Base-by-base conservation (phyloP, 805 yeast species). In the Isabelozyma gotoi region DNA sequence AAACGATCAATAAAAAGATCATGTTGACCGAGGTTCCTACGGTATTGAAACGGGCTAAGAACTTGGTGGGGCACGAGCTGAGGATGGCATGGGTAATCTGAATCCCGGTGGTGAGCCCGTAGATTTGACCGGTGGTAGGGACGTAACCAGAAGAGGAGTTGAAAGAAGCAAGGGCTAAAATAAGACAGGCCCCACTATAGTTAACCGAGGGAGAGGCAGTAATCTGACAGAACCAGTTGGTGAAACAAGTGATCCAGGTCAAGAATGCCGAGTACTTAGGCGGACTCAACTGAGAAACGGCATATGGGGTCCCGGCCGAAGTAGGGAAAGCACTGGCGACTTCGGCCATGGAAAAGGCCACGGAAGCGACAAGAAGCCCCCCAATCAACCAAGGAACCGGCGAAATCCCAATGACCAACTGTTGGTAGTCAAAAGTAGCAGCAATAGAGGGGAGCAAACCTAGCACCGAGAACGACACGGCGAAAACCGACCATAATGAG, bases 231-330 rank as follows among this genome's bases (percentile, higher is more conserved):
- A 82, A 55, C 79, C 82, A 82, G 64, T 82, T 82, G 19, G 81
- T 68, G 78, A 84, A 82, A 44, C 85, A 82, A 7, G 81, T 78
- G 39, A 75, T 55, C 85, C 85, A 82, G 5, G 87, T 77, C 40
- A 78, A 64, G 18, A 78, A 59, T 0, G 85, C 78, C 14, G 76
- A 76, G 59, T 55, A 65, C 50, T 67, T 68, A 17, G 76, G 77
- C 11, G 87, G 86, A 3, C 86, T 77, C 48, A 82, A 63, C 52
- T 80, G 80, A 2, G 80, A 73, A 2, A 82, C 82, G 46, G 88
- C 86, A 52, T 83, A 84, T 39, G 85, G 85, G 7, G 85, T 73
- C 37, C 88, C 88, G 19, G 85, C 79, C 8, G 84, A 71, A 6
- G 85, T 82, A 33, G 89, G 89, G 65, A 78, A 79, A 5, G 85